Evolutionary conservation across 176 grass and related monocot species (phyloP), one percentile per base, ranked within the genome.

Genomic region (Typha latifolia): DNA sequence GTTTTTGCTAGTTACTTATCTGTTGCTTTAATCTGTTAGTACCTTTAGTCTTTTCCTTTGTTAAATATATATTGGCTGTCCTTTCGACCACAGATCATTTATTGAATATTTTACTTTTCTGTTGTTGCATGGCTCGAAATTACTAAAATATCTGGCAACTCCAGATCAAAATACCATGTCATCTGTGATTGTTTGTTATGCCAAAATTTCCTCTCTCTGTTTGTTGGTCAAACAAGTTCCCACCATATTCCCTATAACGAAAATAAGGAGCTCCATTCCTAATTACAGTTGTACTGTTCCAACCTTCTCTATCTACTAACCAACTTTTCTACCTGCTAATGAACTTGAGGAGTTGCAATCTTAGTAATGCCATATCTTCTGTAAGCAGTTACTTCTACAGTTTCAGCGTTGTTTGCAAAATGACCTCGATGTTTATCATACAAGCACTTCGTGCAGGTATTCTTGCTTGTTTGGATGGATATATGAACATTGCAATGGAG

Each of bases 381-480:
- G 7, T 43, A 6, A 8, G 37, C 37, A 43, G 37, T 43, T 43
- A 43, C 9, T 43, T 59, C 53, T 59, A 12, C 10, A 59, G 6
- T 21, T 59, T 59, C 53, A 21, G 16, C 5, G n/a, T 21, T 21
- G 15, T 59, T 16, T 19, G 20, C 18, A 59, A 59, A 19, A 59
- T 59, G 5, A 21, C 20, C 18, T 16, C 3, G 3, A 9, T 59
- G 1, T 21, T 23, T 56, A 16, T 75, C 18, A 14, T 74, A 26
- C 14, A 43, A 53, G 20, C 49, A 14, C 9, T 12, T 43, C 13
- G 32, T 69, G 14, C 68, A 82, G 80, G 80, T 68, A 82, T 77
- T 77, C 56, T 82, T 49, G 80, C 74, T 53, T 82, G 74, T 63
- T 69, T 82, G 63, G 73, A 76, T 61, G 51, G 63, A 14, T 76